Base-by-base conservation (phyloP, 441 rosid genomes). In the Populus tomentosa region DNA sequence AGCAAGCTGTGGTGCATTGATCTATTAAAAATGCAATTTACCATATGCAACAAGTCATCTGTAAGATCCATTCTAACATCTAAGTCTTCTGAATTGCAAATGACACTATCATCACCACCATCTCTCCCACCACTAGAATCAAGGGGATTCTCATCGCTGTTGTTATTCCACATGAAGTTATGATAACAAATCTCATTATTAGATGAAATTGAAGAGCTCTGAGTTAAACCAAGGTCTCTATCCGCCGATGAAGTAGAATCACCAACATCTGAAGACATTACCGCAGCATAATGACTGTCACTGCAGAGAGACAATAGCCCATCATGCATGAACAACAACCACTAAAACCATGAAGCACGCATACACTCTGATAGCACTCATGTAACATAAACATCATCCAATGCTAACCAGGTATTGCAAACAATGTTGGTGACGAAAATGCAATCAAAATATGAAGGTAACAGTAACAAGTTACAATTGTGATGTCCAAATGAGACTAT, bases 21-120 rank as follows among this genome's bases (percentile, higher is more conserved):
- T 30, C 32, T 1, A 53, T 50, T 33, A 35, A 20, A 76, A 71
- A 72, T 8, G 53, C 18, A 46, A 7, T 38, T 76, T 88, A 94
- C 98, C 99, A 91, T 92, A 82, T 96, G 99, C 86, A 96, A 83
- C 40, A 96, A 81, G 82, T 96, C 99, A 82, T 94, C 97, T 1
- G 97, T 92, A 77, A 96, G 93, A 90, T 96, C 99, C 92, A 96
- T 92, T 71, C 88, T 90, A 75, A 91, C 85, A 85, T 89, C 91
- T 7, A 79, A 80, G 77, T 89, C 93, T 77, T 90, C 97, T 0
- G 80, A 18, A 61, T 86, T 87, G 67, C 88, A 80, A 79, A 83
- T 82, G 46, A 80, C 88, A 73, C 73, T 83, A 71, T 83, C 92
- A 75, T 89, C 89, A 67, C 83, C 88, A 28, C 82, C 88, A 71